Conservation (phyloP, 192 early-diverging fungal species). For the Coemansia reversa region DNA sequence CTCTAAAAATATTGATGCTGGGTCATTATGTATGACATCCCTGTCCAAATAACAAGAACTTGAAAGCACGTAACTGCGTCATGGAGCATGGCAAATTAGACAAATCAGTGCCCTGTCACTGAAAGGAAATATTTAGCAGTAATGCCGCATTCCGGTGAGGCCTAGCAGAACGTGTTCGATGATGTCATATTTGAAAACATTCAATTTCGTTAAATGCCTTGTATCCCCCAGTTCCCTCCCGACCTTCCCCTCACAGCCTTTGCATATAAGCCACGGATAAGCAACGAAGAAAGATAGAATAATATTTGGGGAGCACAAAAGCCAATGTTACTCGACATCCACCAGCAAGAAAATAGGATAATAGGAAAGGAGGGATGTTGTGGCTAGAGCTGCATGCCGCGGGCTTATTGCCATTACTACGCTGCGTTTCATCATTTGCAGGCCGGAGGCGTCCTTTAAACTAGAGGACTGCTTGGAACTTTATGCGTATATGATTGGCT, state of each 20-base stretch:
- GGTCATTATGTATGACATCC: background rate
- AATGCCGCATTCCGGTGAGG: background rate
- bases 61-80: background rate
- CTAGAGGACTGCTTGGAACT: background rate
- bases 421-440: constrained; percentile 6
- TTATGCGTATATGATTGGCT: background rate
- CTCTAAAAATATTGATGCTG: background rate
- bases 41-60: background rate
- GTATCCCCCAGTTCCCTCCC: background rate
- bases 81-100: background rate
- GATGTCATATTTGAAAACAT: constrained; percentile 5
- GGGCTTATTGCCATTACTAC: constrained; percentile 6
- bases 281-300: background rate
- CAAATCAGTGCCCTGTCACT: background rate
- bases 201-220: background rate
- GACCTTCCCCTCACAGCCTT: background rate
- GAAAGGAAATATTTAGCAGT: background rate
- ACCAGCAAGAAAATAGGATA: background rate
- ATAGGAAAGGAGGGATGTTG: constrained; percentile 4
- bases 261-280: constrained; percentile 6
- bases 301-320: background rate
- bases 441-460: background rate
- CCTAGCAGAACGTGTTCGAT: constrained; percentile 5
- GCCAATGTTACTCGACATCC: background rate
- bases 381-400: constrained; percentile 10